These are phyloP conservation scores for Magnusiomyces suaveolens DNA, from an alignment of 1,139 yeast genomes.

Conservation along the genomic window DNA sequence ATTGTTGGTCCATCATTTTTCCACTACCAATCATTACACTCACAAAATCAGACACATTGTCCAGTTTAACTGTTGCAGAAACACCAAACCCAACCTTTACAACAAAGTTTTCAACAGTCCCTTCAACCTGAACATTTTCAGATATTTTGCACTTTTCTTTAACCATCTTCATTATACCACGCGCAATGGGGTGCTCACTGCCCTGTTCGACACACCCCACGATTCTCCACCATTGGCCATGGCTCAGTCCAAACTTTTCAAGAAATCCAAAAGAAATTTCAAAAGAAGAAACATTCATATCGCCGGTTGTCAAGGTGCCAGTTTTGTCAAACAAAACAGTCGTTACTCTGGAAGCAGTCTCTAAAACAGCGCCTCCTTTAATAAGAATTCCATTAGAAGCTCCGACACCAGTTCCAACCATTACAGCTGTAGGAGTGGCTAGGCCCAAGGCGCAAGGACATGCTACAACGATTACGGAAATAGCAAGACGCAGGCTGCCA, in stretches of 20 bases:
- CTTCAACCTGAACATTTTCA: slow-evolving; percentile 10
- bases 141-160: slow-evolving; percentile 17
- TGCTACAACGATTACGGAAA: slow-evolving; percentile 90
- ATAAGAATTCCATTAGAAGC: slow-evolving; percentile 83
- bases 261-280: slow-evolving; percentile 6
- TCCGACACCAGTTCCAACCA: slow-evolving; percentile 98
- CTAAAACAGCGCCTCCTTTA: slow-evolving; percentile 88
- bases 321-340: slow-evolving; percentile 86
- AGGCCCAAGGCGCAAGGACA: slow-evolving; percentile 97
- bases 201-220: slow-evolving; percentile 55
- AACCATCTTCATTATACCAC: slow-evolving; percentile 45
- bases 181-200: slow-evolving; percentile 86
- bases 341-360: slow-evolving; percentile 55
- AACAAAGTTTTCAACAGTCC: slow-evolving; percentile 36
- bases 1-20: slow-evolving; percentile 35
- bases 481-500: slow-evolving; percentile 71
- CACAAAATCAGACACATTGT: slow-evolving; percentile 12
- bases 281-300: slow-evolving; percentile 47
- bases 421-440: slow-evolving; percentile 96
- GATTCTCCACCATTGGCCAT: slow-evolving; percentile 45
- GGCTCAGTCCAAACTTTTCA: slow-evolving; percentile 10
- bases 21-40: slow-evolving; percentile 49
- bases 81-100: slow-evolving; percentile 68
- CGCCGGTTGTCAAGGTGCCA: slow-evolving; percentile 85
- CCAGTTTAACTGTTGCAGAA: slow-evolving; percentile 36